Evolutionary conservation across 768 basidiomycete species (phyloP).

Genomic region (Phlebiopsis flavidoalba): DNA sequence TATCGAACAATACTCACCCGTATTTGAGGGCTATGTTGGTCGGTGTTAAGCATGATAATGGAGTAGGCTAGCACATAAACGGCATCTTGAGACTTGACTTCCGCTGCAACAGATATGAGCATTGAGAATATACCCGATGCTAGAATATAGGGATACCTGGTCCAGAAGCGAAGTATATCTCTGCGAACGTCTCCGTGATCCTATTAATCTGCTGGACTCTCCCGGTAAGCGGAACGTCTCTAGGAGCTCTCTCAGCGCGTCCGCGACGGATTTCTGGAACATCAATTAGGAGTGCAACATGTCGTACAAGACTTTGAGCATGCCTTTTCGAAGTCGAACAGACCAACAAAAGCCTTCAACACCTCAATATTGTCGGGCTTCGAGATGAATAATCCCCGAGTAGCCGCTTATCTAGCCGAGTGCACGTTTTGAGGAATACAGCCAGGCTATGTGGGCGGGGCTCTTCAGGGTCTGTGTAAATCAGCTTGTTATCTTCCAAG

Average conservation of each 20-base stretch:
- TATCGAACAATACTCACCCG: slow-evolving; percentile 46
- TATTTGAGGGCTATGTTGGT: slow-evolving; percentile 92
- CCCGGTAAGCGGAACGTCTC: slow-evolving; percentile 94
- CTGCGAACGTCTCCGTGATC: slow-evolving; percentile 93
- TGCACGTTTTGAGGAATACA: slow-evolving; percentile 77
- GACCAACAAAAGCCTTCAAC: slow-evolving; percentile 77
- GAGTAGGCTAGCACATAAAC: slow-evolving; percentile 93
- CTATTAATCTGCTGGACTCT: slow-evolving; percentile 91
- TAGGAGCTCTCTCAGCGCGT: slow-evolving; percentile 92
- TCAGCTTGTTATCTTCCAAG: slow-evolving; percentile 90
- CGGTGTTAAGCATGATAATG: slow-evolving; percentile 97
- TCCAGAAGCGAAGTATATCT: slow-evolving; percentile 78
- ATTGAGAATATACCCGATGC: background rate
- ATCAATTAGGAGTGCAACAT: background rate
- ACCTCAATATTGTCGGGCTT: slow-evolving; percentile 82
- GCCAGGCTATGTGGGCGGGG: slow-evolving; percentile 71
- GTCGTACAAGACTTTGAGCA: background rate
- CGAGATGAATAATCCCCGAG: slow-evolving; percentile 92
- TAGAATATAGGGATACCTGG: slow-evolving; percentile 47
- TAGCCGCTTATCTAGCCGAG: slow-evolving; percentile 85
- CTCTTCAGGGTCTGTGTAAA: slow-evolving; percentile 53
- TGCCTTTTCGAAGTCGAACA: slow-evolving; percentile 87
- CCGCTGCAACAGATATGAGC: slow-evolving; percentile 41
- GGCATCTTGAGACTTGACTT: slow-evolving; percentile 88
- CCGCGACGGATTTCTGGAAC: slow-evolving; percentile 83